phyloP scores from a whole-genome alignment of 192 early-diverging fungal species.

The Backusella australiensis region DNA sequence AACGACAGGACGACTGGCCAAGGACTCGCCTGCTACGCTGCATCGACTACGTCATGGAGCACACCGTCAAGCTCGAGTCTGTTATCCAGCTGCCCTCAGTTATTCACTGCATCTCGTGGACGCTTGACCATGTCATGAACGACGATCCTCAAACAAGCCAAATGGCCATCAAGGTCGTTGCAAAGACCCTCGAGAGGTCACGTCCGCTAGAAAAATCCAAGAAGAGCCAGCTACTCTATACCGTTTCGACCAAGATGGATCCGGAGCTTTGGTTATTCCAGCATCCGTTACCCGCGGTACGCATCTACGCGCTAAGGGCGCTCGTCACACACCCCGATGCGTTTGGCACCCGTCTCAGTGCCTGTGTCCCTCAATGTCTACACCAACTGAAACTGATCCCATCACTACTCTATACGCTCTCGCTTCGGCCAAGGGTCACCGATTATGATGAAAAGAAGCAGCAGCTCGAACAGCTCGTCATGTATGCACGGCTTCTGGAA shows the following conservation, averaged over 20 bases:
- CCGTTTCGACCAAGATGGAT: not conserved
- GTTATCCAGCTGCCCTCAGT: not conserved
- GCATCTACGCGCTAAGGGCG: not conserved
- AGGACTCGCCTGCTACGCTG: not conserved
- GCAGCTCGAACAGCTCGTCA: not conserved
- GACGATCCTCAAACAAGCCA: not conserved
- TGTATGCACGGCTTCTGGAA: not conserved
- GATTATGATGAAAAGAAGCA: not conserved
- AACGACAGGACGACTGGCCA: not conserved
- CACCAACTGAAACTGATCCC: not conserved
- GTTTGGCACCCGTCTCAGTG: not conserved
- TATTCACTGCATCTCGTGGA: not conserved
- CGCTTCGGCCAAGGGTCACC: not conserved
- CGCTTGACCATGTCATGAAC: not conserved
- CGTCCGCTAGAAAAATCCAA: not conserved
- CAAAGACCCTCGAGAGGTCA: not conserved
- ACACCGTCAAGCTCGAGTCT: not conserved
- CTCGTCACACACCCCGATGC: not conserved
- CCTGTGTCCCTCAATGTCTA: not conserved
- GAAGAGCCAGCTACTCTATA: not conserved
- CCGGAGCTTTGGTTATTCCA: not conserved
- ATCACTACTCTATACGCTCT: not conserved
- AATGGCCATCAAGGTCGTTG: not conserved
- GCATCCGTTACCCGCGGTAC: not conserved
- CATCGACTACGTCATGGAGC: not conserved